Evolutionary conservation across 345 rosid species (phyloP), one percentile per base, ranked within the genome.

Genomic region (Barbarea vulgaris): DNA sequence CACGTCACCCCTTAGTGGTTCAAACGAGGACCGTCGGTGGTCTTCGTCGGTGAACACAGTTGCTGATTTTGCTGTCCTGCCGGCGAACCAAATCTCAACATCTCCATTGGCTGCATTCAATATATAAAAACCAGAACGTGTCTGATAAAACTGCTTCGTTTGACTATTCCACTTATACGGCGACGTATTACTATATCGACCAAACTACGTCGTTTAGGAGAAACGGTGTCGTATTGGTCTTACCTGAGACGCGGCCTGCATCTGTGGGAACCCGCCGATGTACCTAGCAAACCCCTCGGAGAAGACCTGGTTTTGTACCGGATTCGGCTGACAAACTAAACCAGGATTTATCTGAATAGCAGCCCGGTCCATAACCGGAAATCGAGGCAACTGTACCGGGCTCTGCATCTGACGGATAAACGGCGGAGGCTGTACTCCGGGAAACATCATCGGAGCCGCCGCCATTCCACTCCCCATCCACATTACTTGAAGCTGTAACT

Each of bases 381-480:
- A 72, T 74, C 69, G 70, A 33, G 87, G 58, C 28, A 83, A 76
- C 72, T 79, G 86, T 81, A 87, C 61, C 51, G 83, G 77, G 55
- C 44, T 74, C 33, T 84, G 83, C 81, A 84, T 82, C 51, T 80
- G 85, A 72, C 83, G 76, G 72, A 88, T 73, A 37, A 84, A 87
- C 28, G 46, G 67, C 3, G 67, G 62, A 42, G 81, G 87, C 54
- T 88, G 98, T 18, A 87, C 73, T 55, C 96, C 94, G 9, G 91
- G 89, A 77, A 89, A 91, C 94, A 93, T 87, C 88, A 87, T 76
- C 7, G 93, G 97, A 71, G 77, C 34, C 42, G 34, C 55, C 46
- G 84, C 87, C 94, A 89, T 89, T 82, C 93, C 85, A 78, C 81
- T 84, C 28, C 98, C 94, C 91, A 91, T 87, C 89, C 97, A 91